A percentile compares a stretch with the other conserved stretches of the same genome.
Conservation (phyloP, 2,329 filamentous ascomycete species). For the Trichoderma atroviride region DNA sequence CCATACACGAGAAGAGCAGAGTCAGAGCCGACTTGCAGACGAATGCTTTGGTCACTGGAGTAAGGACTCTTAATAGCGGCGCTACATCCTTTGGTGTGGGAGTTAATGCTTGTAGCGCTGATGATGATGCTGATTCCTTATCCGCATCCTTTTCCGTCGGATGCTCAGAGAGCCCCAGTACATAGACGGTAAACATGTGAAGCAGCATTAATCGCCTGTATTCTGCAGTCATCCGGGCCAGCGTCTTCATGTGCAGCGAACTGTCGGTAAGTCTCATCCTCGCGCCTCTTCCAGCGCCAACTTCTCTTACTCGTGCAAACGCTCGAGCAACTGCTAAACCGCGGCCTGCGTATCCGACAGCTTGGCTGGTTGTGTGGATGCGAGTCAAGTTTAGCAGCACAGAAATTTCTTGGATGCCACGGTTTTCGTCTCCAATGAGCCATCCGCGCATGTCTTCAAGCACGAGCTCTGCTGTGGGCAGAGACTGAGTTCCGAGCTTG, state of each 20-base stretch:
- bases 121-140: constrained; percentile 25
- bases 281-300: constrained; percentile 48
- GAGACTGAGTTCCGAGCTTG: constrained; percentile 69
- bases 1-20: constrained; percentile 62
- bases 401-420: constrained; percentile 68
- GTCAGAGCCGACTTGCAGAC: constrained; percentile 54
- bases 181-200: constrained; percentile 53
- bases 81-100: constrained; percentile 39
- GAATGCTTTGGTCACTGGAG: constrained; percentile 62
- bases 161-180: constrained; percentile 59
- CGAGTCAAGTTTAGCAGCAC: constrained; percentile 69
- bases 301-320: constrained; percentile 59
- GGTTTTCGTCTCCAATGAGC: constrained; percentile 66
- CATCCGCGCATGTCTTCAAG: constrained; percentile 64
- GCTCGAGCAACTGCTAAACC: constrained; percentile 61
- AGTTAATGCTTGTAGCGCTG: constrained; percentile 37
- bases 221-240: constrained; percentile 57
- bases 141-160: constrained; percentile 19
- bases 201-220: constrained; percentile 61
- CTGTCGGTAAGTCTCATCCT: constrained; percentile 54
- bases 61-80: constrained; percentile 58
- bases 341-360: constrained; percentile 56
- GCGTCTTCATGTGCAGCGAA: constrained; percentile 59
- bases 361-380: constrained; percentile 57
- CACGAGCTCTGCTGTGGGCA: constrained; percentile 74